These are phyloP conservation scores for Saprolegnia parasitica DNA, from an alignment of 352 stramenopile genomes.

Conservation along the genomic window DNA sequence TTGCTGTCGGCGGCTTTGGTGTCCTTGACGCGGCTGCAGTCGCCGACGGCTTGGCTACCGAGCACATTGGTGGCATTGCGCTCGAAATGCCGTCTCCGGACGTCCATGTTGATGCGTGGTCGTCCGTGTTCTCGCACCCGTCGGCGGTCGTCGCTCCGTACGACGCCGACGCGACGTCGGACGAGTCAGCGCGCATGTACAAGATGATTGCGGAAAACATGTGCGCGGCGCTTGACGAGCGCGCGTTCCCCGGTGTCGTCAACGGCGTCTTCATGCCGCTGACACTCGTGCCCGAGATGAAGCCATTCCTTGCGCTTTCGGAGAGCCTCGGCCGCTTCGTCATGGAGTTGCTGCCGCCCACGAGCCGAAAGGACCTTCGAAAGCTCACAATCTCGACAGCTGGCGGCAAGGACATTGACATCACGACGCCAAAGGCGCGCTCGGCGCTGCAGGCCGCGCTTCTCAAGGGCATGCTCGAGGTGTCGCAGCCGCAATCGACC, in stretches of 20 bases:
- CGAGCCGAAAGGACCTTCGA: slow-evolving; percentile 46
- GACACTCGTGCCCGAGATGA: slow-evolving; percentile 72
- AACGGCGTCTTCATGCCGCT: slow-evolving; percentile 81
- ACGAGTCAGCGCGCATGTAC: slow-evolving; percentile 78
- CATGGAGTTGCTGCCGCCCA: slow-evolving; percentile 56
- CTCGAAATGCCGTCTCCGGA: slow-evolving; percentile 71
- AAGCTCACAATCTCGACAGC: slow-evolving; percentile 58
- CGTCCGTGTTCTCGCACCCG: slow-evolving; percentile 74
- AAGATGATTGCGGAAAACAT: slow-evolving; percentile 74
- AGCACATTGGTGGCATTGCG: slow-evolving; percentile 78
- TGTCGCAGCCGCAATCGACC: slow-evolving; percentile 22
- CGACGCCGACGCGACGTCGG: slow-evolving; percentile 81
- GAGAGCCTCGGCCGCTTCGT: slow-evolving; percentile 70
- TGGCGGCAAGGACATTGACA: slow-evolving; percentile 66
- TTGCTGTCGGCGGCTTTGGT: slow-evolving; percentile 68
- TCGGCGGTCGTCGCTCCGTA: slow-evolving; percentile 87
- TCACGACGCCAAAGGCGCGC: slow-evolving; percentile 66
- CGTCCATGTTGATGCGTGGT: slow-evolving; percentile 44
- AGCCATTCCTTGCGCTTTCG: slow-evolving; percentile 67
- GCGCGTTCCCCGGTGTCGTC: slow-evolving; percentile 72
- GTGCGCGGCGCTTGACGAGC: slow-evolving; percentile 57
- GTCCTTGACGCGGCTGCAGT: slow-evolving; percentile 80
- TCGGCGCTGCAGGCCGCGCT: slow-evolving; percentile 66
- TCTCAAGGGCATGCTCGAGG: slow-evolving; percentile 59
- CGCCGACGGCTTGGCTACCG: slow-evolving; percentile 57